phyloP scores from a whole-genome alignment of 306 rosid genomes.

The Dalbergia cultrata region DNA sequence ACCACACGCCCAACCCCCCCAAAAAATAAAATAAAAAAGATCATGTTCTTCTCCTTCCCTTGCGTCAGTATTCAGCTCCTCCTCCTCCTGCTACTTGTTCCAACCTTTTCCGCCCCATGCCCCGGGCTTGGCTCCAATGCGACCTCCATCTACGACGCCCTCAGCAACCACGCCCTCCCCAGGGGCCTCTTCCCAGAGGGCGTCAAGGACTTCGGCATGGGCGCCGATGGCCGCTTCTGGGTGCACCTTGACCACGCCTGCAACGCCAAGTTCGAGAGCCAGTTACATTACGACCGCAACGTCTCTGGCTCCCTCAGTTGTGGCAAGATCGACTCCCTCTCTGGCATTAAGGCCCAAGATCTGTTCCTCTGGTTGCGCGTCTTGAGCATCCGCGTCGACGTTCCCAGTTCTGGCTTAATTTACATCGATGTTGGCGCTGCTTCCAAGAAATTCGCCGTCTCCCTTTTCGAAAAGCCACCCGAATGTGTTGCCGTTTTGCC shows the following conservation, averaged over 20 bases:
- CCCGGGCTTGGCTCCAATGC: conserved; percentile 15
- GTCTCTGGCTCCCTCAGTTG: conserved; percentile 72
- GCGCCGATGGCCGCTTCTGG: conserved; percentile 59
- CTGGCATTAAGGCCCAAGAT: conserved; percentile 83
- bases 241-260: conserved; percentile 82
- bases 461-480: conserved; percentile 85
- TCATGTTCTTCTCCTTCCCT: conserved; percentile 47
- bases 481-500: conserved; percentile 62
- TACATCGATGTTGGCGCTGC: conserved; percentile 88
- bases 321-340: conserved; percentile 67
- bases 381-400: conserved; percentile 78
- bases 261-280: conserved; percentile 86
- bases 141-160: conserved; percentile 68
- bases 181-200: conserved; percentile 85
- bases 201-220: conserved; percentile 62
- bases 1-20: background rate
- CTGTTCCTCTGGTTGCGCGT: conserved; percentile 89
- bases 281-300: conserved; percentile 81
- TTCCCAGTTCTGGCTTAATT: conserved; percentile 83
- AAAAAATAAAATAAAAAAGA: background rate
- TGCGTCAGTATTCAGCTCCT: background rate
- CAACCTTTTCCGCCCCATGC: background rate
- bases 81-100: background rate
- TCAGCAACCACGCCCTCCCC: conserved; percentile 72
- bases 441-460: conserved; percentile 70